phyloP scores from a whole-genome alignment of 2,329 filamentous ascomycete genomes.

The Lanzia echinophila region DNA sequence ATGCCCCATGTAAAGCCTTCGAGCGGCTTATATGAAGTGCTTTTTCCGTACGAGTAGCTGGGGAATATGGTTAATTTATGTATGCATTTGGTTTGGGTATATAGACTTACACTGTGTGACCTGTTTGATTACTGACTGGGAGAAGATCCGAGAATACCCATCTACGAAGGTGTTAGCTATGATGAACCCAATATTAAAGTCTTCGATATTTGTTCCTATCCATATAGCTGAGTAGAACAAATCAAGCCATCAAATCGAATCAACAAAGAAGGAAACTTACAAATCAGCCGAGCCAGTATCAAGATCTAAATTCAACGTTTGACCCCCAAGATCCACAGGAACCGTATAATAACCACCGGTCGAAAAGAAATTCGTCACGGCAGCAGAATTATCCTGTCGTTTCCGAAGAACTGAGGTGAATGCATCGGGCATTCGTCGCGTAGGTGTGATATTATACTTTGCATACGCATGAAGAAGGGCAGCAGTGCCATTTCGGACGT shows the following conservation, averaged over 20 bases:
- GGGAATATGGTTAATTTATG: background rate
- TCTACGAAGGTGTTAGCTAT: background rate
- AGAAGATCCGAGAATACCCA: constrained; percentile 30
- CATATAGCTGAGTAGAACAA: background rate
- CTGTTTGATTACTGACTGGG: constrained; percentile 8
- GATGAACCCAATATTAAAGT: background rate
- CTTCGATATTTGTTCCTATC: background rate
- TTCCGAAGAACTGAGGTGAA: constrained; percentile 22
- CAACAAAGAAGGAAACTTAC: constrained; percentile 18
- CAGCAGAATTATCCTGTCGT: constrained; percentile 26
- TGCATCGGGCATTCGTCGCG: constrained; percentile 18
- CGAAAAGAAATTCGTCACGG: constrained; percentile 17
- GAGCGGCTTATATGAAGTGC: constrained; percentile 22
- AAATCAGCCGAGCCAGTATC: constrained; percentile 29
- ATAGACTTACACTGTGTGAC: constrained; percentile 2
- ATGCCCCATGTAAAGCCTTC: constrained; percentile 27
- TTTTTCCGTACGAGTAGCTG: constrained; percentile 22
- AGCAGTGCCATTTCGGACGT: constrained; percentile 27
- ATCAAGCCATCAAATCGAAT: background rate
- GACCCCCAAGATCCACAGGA: constrained; percentile 22
- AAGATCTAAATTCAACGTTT: constrained; percentile 28
- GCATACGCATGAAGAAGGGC: constrained; percentile 29
- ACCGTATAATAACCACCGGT: constrained; percentile 26
- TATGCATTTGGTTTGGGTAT: background rate
- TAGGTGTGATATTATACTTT: constrained; percentile 26